Evolutionary conservation across 495 filamentous ascomycete species (phyloP).

Genomic region (Penicillium nucicola): DNA sequence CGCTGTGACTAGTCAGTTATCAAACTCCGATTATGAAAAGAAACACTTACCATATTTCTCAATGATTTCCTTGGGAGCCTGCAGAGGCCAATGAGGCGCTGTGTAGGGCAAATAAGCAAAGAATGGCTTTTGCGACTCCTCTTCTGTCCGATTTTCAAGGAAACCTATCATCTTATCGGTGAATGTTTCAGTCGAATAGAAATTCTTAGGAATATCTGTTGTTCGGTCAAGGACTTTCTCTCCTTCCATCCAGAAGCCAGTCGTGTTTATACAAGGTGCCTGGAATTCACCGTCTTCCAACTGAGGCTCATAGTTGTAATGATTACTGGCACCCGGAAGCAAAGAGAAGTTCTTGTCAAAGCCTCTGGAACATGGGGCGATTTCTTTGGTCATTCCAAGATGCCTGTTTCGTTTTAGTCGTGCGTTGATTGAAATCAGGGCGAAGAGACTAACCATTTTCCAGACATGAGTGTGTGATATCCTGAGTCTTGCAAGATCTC

Average conservation of each 20-base stretch:
- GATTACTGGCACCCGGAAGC: slow-evolving; percentile 42
- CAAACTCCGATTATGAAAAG: no score
- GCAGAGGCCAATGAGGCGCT: slow-evolving; percentile 46
- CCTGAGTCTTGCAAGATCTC: slow-evolving; percentile 50
- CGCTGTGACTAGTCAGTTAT: neutral
- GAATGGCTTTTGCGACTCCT: slow-evolving; percentile 36
- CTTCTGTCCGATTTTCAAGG: slow-evolving; percentile 35
- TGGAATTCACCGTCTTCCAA: slow-evolving; percentile 3
- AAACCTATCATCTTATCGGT: slow-evolving; percentile 37
- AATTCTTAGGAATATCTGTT: slow-evolving; percentile 35
- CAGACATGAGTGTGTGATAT: slow-evolving; percentile 51
- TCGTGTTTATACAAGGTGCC: slow-evolving; percentile 2
- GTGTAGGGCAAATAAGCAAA: slow-evolving; percentile 43
- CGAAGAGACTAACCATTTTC: slow-evolving; percentile 38
- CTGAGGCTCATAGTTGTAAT: slow-evolving; percentile 49
- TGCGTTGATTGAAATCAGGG: neutral
- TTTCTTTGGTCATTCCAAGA: slow-evolving; percentile 3
- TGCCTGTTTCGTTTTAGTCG: slow-evolving; percentile 1
- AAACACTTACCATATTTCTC: slow-evolving; percentile 25
- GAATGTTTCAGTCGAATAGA: slow-evolving; percentile 38
- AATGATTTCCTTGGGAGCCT: slow-evolving; percentile 30
- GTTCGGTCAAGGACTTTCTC: neutral
- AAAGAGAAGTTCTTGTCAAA: slow-evolving; percentile 23
- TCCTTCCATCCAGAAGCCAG: neutral
- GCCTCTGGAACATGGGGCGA: slow-evolving; percentile 6